Percentiles rank a stretch among this genome's conserved stretches.
Evolutionary conservation across 352 stramenopile genomes (phyloP).

Genomic region (Pythium phragmiticola): DNA sequence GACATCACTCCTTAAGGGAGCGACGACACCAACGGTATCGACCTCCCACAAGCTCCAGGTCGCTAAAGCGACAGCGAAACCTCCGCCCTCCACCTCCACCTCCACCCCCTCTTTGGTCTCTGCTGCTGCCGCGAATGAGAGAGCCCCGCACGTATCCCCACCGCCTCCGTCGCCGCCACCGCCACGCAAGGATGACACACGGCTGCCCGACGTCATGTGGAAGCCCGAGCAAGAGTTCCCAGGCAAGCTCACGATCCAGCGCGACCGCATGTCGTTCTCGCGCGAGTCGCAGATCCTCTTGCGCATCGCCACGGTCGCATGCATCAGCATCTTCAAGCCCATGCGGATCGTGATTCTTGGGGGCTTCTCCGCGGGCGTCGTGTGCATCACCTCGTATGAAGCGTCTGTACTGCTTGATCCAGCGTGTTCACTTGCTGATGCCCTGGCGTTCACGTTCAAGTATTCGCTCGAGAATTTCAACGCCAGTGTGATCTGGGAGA

Average conservation of each 20-base stretch:
- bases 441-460: slow-evolving; percentile 47
- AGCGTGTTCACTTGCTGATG: slow-evolving; percentile 25
- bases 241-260: slow-evolving; percentile 39
- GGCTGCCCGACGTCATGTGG: slow-evolving; percentile 55
- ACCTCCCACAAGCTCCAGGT: slow-evolving; percentile 6
- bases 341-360: slow-evolving; percentile 44
- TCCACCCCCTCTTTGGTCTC: background rate
- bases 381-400: slow-evolving; percentile 52
- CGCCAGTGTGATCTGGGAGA: slow-evolving; percentile 67
- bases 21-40: background rate
- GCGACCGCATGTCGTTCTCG: slow-evolving; percentile 31
- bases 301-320: slow-evolving; percentile 42
- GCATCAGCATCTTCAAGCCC: slow-evolving; percentile 48
- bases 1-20: slow-evolving; percentile 5
- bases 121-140: background rate
- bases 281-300: slow-evolving; percentile 47
- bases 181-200: slow-evolving; percentile 18
- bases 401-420: slow-evolving; percentile 43
- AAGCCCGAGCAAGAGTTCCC: slow-evolving; percentile 61
- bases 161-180: background rate
- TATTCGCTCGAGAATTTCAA: slow-evolving; percentile 65
- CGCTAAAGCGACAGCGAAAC: background rate
- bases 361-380: slow-evolving; percentile 42
- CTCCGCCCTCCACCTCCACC: background rate
- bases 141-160: background rate